These are phyloP conservation scores for Fusarium abutilonis DNA, from an alignment of 2,329 filamentous ascomycete genomes.

Conservation along the genomic window DNA sequence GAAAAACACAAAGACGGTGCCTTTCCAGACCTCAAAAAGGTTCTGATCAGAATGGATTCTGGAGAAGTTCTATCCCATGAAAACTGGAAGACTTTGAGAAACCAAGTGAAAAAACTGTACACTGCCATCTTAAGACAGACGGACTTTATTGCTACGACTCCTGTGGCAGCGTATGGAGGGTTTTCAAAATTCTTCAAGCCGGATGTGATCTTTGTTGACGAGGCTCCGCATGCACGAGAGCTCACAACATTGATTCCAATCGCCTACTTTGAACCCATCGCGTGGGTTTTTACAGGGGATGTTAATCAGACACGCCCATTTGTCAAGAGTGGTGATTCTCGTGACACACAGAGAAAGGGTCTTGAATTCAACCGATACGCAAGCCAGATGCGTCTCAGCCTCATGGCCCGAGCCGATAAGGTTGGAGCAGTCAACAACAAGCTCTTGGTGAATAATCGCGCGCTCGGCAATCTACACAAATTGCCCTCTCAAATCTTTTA, in stretches of 20 bases:
- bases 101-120: slow-evolving; percentile 52
- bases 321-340: slow-evolving; percentile 46
- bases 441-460: slow-evolving; percentile 52
- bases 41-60: slow-evolving; percentile 50
- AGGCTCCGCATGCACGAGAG: slow-evolving; percentile 62
- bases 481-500: slow-evolving; percentile 58
- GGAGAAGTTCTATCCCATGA: slow-evolving; percentile 41
- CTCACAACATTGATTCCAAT: slow-evolving; percentile 58
- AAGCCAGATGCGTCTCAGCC: slow-evolving; percentile 49
- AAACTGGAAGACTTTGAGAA: slow-evolving; percentile 47
- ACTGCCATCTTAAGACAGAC: slow-evolving; percentile 50
- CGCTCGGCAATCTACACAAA: slow-evolving; percentile 52
- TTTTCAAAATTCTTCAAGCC: slow-evolving; percentile 71
- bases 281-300: slow-evolving; percentile 59
- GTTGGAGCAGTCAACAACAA: slow-evolving; percentile 48
- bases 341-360: slow-evolving; percentile 25
- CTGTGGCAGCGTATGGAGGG: slow-evolving; percentile 53
- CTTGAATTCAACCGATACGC: slow-evolving; percentile 48
- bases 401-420: slow-evolving; percentile 53
- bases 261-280: slow-evolving; percentile 54
- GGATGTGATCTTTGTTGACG: slow-evolving; percentile 86
- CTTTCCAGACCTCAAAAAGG: slow-evolving; percentile 50
- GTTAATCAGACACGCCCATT: slow-evolving; percentile 58
- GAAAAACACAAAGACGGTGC: slow-evolving; percentile 45
- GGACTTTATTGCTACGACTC: slow-evolving; percentile 59